Evolutionary conservation across 257 asterid species (phyloP).

Genomic region (Marsdenia floribunda): DNA sequence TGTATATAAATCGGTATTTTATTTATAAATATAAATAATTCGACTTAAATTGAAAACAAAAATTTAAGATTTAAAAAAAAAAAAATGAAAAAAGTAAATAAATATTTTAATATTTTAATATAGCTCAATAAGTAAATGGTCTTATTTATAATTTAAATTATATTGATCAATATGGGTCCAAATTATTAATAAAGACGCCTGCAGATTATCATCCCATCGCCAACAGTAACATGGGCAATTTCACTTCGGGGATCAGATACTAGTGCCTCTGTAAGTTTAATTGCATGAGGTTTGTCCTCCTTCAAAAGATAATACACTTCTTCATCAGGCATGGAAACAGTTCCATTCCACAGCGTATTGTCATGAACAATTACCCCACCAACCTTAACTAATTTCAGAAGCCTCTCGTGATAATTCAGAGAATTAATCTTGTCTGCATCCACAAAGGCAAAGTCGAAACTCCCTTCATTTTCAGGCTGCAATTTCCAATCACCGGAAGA

Average conservation of each 20-base stretch:
- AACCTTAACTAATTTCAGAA: slow-evolving; percentile 24
- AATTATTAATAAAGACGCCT: slow-evolving; percentile 19
- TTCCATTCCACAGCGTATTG: slow-evolving; percentile 32
- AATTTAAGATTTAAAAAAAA: too few species aligned
- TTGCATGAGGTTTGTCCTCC: neutral
- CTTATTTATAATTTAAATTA: too few species aligned
- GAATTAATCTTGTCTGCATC: slow-evolving; percentile 36
- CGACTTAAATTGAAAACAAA: too few species aligned
- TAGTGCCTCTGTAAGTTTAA: slow-evolving; percentile 35
- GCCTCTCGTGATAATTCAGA: slow-evolving; percentile 30
- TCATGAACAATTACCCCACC: slow-evolving; percentile 36
- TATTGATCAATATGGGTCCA: neutral
- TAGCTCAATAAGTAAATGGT: too few species aligned
- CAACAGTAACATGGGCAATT: slow-evolving; percentile 41
- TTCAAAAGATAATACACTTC: slow-evolving; percentile 1
- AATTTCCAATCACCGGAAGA: neutral
- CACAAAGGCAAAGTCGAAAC: slow-evolving; percentile 32
- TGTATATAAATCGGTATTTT: too few species aligned
- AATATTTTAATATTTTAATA: too few species aligned
- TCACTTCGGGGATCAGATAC: slow-evolving; percentile 36
- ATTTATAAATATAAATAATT: too few species aligned
- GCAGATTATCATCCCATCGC: slow-evolving; percentile 51
- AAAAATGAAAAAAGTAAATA: too few species aligned
- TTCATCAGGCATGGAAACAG: slow-evolving; percentile 31
- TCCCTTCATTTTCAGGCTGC: slow-evolving; percentile 29